These are phyloP conservation scores for Nematocida ausubeli DNA, from an alignment of 371 early-diverging fungal species.

Conservation along the genomic window DNA sequence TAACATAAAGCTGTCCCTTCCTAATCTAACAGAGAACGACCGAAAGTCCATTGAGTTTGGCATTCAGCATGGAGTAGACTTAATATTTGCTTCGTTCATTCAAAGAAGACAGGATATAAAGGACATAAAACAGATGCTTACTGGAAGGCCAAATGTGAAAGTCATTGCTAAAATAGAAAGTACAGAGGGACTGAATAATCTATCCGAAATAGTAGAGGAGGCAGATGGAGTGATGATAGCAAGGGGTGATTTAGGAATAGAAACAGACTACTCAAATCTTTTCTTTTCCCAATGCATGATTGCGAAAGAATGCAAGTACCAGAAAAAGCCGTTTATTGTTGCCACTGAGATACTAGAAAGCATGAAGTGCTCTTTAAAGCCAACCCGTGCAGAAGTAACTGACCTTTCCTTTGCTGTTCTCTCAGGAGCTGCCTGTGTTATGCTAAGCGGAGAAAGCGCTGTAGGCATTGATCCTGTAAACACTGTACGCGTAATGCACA, in stretches of 20 bases:
- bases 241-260: constrained; percentile 90
- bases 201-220: constrained; percentile 84
- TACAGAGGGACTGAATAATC: constrained; percentile 84
- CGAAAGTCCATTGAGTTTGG: constrained; percentile 80
- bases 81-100: constrained; percentile 91
- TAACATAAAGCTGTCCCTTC: constrained; percentile 77
- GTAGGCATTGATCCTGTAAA: constrained; percentile 76
- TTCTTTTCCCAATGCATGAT: constrained; percentile 92
- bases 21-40: constrained; percentile 86
- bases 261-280: constrained; percentile 82
- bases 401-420: constrained; percentile 94
- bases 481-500: constrained; percentile 58
- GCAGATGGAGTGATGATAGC: constrained; percentile 98
- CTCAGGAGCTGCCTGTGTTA: constrained; percentile 92
- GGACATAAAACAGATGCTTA: constrained; percentile 72
- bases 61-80: constrained; percentile 82
- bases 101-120: constrained; percentile 78
- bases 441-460: constrained; percentile 96
- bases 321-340: constrained; percentile 84
- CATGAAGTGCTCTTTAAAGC: constrained; percentile 84
- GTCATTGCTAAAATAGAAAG: constrained; percentile 74
- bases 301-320: constrained; percentile 81
- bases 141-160: constrained; percentile 71
- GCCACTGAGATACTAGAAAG: constrained; percentile 98
- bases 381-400: constrained; percentile 94